Evolutionary conservation across 2,329 filamentous ascomycete genomes (phyloP).

Genomic region (Penicillium polonicum): DNA sequence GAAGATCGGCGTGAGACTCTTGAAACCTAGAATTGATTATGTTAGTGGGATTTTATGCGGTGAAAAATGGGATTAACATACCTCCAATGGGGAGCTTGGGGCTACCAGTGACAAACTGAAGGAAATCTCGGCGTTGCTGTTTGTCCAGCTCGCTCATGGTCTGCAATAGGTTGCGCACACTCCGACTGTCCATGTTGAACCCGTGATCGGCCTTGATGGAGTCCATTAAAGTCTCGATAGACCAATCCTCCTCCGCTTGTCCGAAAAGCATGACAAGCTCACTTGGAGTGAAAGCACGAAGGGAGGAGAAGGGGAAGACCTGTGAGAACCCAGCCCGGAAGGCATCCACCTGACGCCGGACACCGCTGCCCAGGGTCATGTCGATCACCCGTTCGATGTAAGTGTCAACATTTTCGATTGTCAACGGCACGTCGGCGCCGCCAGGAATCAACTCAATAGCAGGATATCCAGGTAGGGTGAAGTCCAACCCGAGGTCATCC

Average conservation of each 20-base stretch:
- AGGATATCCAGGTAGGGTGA: slow-evolving; percentile 89
- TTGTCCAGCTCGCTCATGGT: slow-evolving; percentile 84
- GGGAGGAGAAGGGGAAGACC: slow-evolving; percentile 90
- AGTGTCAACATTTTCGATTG: slow-evolving; percentile 83
- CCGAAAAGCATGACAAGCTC: slow-evolving; percentile 96
- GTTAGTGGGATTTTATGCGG: slow-evolving; percentile 3
- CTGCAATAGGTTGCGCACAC: slow-evolving; percentile 87
- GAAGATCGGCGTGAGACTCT: slow-evolving; percentile 95
- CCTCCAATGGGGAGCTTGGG: slow-evolving; percentile 97
- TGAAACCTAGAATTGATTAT: slow-evolving; percentile 68
- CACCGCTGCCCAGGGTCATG: slow-evolving; percentile 83
- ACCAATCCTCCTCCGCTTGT: slow-evolving; percentile 92
- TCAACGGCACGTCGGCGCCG: slow-evolving; percentile 73
- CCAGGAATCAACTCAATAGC: slow-evolving; percentile 76
- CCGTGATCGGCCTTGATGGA: slow-evolving; percentile 98
- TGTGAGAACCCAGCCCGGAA: slow-evolving; percentile 90
- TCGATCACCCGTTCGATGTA: slow-evolving; percentile 91
- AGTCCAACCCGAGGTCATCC: slow-evolving; percentile 88
- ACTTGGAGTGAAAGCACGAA: slow-evolving; percentile 90
- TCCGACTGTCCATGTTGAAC: slow-evolving; percentile 97
- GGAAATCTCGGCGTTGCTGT: slow-evolving; percentile 80
- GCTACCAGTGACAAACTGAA: slow-evolving; percentile 97
- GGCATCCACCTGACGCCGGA: slow-evolving; percentile 83
- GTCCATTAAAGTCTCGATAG: slow-evolving; percentile 93
- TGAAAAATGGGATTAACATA: slow-evolving; percentile 47